Conservation (phyloP, 768 basidiomycete species). For the Termitomyces sp. region DNA sequence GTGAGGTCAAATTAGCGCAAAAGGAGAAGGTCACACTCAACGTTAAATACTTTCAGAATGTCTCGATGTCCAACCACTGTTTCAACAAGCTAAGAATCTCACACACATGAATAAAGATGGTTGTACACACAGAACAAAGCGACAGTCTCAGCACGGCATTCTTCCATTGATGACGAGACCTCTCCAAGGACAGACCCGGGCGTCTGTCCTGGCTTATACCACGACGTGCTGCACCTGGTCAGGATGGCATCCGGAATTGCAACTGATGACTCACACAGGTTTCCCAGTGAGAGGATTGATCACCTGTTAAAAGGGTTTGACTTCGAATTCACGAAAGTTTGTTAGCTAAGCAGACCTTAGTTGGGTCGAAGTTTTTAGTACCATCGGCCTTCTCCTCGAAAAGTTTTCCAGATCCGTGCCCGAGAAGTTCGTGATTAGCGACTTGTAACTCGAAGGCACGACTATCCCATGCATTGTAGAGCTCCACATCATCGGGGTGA, state of each 20-base stretch:
- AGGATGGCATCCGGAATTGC: not conserved
- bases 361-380: slow-evolving; percentile 75
- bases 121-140: slow-evolving; percentile 63
- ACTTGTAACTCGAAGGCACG: slow-evolving; percentile 84
- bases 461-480: slow-evolving; percentile 76
- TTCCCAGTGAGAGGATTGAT: slow-evolving; percentile 79
- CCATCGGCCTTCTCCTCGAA: slow-evolving; percentile 76
- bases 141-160: slow-evolving; percentile 88
- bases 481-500: slow-evolving; percentile 66
- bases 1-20: not conserved
- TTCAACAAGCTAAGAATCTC: not conserved
- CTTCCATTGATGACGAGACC: slow-evolving; percentile 87
- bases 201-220: slow-evolving; percentile 88
- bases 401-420: slow-evolving; percentile 80
- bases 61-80: slow-evolving; percentile 68
- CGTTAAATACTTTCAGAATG: slow-evolving; percentile 79
- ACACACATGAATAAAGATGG: not conserved
- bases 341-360: slow-evolving; percentile 34
- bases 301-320: slow-evolving; percentile 34
- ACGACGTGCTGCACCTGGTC: slow-evolving; percentile 48
- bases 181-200: slow-evolving; percentile 79
- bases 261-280: slow-evolving; percentile 45
- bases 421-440: slow-evolving; percentile 85
- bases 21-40: slow-evolving; percentile 24
- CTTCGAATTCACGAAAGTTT: not conserved